Percentiles rank a stretch among this genome's conserved stretches.
phyloP scores from a whole-genome alignment of 768 basidiomycete species.

The Tulasnella sp. region DNA sequence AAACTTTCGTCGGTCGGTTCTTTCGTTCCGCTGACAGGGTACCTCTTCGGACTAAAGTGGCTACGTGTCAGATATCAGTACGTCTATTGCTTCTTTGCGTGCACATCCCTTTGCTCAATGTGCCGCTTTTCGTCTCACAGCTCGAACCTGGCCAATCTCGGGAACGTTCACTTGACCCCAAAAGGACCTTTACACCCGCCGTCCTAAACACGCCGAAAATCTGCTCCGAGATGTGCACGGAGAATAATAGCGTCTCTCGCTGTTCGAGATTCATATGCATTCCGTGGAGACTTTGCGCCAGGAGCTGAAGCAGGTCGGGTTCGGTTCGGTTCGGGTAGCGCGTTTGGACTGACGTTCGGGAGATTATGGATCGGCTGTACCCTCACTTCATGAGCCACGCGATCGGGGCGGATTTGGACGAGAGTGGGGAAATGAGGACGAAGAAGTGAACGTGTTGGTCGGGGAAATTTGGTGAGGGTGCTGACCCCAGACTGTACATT shows the following conservation, averaged over 20 bases:
- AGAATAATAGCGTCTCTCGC: slow-evolving; percentile 51
- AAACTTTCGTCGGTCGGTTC: neutral
- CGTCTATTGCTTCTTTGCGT: too few species aligned
- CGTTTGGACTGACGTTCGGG: slow-evolving; percentile 46
- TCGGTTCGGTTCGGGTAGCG: neutral
- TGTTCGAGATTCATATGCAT: slow-evolving; percentile 72
- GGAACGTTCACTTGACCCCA: slow-evolving; percentile 78
- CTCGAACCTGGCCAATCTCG: slow-evolving; percentile 82
- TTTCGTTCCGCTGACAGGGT: neutral
- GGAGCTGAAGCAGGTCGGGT: slow-evolving; percentile 73
- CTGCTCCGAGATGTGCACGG: slow-evolving; percentile 37
- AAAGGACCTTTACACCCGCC: slow-evolving; percentile 70
- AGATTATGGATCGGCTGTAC: slow-evolving; percentile 75
- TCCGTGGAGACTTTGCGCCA: slow-evolving; percentile 61
- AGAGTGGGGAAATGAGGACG: slow-evolving; percentile 44
- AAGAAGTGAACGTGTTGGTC: neutral
- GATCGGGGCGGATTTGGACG: slow-evolving; percentile 92
- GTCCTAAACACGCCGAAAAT: slow-evolving; percentile 41
- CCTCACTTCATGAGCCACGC: slow-evolving; percentile 92
- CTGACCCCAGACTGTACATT: too few species aligned
- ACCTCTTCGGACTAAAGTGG: slow-evolving; percentile 46
- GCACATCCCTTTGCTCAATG: too few species aligned
- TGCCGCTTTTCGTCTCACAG: too few species aligned
- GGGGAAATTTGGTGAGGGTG: neutral
- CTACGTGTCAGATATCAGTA: slow-evolving; percentile 94